phyloP scores from a whole-genome alignment of 2,329 filamentous ascomycete species.

The Cladobotryum protrusum region DNA sequence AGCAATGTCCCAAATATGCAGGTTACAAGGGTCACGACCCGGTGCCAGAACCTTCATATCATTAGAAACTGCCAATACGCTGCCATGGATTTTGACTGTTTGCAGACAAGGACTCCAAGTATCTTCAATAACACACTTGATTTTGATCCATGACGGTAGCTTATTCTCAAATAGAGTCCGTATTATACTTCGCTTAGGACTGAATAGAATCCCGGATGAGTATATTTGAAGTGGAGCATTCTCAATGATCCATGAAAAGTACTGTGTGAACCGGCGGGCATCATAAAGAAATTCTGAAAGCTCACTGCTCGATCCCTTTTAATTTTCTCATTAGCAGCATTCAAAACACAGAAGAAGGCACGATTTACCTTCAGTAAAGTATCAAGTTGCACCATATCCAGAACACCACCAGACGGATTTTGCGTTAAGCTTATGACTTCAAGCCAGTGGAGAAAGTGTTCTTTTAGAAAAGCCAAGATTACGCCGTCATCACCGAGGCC shows the following conservation, averaged over 20 bases:
- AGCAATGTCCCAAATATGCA: neutral
- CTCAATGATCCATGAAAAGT: slow-evolving; percentile 1
- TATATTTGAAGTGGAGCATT: slow-evolving; percentile 7
- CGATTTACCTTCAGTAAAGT: neutral
- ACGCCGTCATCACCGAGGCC: slow-evolving; percentile 11
- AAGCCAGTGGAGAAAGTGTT: slow-evolving; percentile 3
- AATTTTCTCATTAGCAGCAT: neutral
- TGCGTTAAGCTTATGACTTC: neutral
- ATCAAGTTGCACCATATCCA: neutral
- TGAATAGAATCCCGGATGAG: slow-evolving; percentile 6
- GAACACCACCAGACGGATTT: neutral
- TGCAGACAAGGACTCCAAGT: slow-evolving; percentile 7
- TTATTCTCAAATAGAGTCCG: slow-evolving; percentile 4
- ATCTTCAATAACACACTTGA: neutral
- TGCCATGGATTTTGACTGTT: neutral
- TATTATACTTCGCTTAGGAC: neutral
- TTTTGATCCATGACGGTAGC: slow-evolving; percentile 4
- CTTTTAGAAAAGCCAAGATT: neutral
- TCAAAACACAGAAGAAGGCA: neutral
- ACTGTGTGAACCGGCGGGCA: slow-evolving; percentile 4
- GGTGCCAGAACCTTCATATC: neutral
- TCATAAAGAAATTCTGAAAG: neutral
- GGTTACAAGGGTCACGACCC: neutral
- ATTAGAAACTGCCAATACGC: too few relatives aligned
- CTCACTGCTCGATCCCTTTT: neutral